Base-by-base conservation (phyloP, 2,329 filamentous ascomycete genomes). In the Epichloe bromicola region DNA sequence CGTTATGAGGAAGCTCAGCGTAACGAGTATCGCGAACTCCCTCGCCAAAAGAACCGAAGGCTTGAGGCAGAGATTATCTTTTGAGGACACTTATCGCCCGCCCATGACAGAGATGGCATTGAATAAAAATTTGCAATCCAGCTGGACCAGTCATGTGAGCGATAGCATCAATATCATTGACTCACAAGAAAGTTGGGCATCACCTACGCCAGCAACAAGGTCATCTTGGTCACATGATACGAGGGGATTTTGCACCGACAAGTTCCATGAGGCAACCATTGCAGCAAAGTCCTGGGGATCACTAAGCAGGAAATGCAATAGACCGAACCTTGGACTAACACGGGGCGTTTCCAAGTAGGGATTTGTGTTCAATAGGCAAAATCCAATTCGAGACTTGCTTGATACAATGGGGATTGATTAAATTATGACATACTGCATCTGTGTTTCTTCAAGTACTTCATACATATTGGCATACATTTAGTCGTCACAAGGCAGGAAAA, bases 1-100 rank as follows among this genome's bases (percentile, higher is more conserved):
- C 1, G 80, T 95, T 61, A 95, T 95, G 71, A 79, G 89, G 49
- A 94, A 90, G 63, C 76, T 96, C 55, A 95, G 87, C 66, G 83
- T 88, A 60, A 83, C 85, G 46, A 89, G 83, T 64, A 85, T 93
- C 56, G 78, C 86, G 14, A 84, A 79, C 57, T 85, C 85, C 46
- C 90, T 94, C 61, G 78, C 80, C 38, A 86, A 83, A 58, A 80
- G 85, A 52, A 85, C 86, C 1, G 74, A 73, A 39, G 86, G 83
- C 56, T 59, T 74, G 26, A 56, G 61, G 33, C 61, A 59, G 33
- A 59, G 51, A 39, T 20, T 54, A 10, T 52, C 52, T 17, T 17
- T 50, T n/a, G 52, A 54, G 26, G 50, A 54, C 17, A 26, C 26
- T 34, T 48, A 11, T 43, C 46, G 38, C 11, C 49, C 50, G 43